These are phyloP conservation scores for Kluyveromyces nonfermentans DNA, from an alignment of 805 yeast species.

Conservation along the genomic window DNA sequence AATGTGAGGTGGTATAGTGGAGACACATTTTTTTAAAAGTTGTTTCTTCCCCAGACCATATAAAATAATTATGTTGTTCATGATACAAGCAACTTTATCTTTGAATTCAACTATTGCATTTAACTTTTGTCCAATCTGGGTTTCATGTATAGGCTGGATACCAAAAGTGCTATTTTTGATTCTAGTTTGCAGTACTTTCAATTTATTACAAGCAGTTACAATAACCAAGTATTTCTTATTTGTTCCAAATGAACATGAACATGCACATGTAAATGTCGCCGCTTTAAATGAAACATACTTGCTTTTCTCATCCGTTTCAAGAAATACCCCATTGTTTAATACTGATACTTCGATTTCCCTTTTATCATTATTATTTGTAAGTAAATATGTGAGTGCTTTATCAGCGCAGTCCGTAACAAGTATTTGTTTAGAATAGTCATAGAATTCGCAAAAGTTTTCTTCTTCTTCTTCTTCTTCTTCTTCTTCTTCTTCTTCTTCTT, in stretches of 20 bases:
- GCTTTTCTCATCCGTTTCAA: neutral
- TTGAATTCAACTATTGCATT: conserved; percentile 45
- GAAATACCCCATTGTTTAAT: neutral
- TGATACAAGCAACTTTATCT: conserved; percentile 52
- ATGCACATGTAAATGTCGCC: conserved; percentile 1
- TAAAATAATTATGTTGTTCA: conserved; percentile 42
- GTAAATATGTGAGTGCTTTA: conserved; percentile 29
- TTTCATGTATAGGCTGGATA: conserved; percentile 48
- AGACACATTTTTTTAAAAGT: conserved; percentile 52
- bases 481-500: conserved; percentile 7
- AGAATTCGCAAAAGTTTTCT: conserved; percentile 7
- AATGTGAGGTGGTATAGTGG: conserved; percentile 35
- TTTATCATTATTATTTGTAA: conserved; percentile 13
- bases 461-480: conserved; percentile 13
- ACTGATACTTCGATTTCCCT: neutral
- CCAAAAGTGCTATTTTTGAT: conserved; percentile 23
- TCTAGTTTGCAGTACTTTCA: conserved; percentile 14
- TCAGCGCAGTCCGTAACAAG: conserved; percentile 13
- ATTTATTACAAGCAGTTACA: conserved; percentile 28
- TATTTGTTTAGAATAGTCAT: conserved; percentile 7
- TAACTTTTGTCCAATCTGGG: conserved; percentile 42
- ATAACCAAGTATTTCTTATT: conserved; percentile 34
- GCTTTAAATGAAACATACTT: neutral
- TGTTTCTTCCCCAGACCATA: conserved; percentile 77
- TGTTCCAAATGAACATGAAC: conserved; percentile 22